These are phyloP conservation scores for Mucor indicus DNA, from an alignment of 371 early-diverging fungal genomes.

Conservation along the genomic window DNA sequence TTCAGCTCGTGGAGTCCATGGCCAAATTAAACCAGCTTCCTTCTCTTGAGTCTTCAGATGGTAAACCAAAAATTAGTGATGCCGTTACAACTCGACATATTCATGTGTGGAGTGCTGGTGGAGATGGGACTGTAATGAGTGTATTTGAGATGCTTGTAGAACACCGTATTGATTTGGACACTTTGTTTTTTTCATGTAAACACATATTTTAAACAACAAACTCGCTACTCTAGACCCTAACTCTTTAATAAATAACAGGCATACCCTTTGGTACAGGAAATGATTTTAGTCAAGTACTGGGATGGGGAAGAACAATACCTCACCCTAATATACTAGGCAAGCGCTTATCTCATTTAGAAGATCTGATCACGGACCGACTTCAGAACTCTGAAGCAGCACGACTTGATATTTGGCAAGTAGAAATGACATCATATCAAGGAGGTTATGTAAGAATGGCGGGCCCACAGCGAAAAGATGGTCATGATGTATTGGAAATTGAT, in stretches of 20 bases:
- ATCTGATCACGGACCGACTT: slow-evolving; percentile 45
- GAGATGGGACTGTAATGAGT: slow-evolving; percentile 68
- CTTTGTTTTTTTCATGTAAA: slow-evolving; percentile 58
- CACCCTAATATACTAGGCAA: slow-evolving; percentile 46
- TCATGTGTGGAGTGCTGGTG: slow-evolving; percentile 68
- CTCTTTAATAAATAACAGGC: slow-evolving; percentile 16
- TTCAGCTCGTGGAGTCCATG: slow-evolving; percentile 30
- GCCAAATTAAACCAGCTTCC: slow-evolving; percentile 19
- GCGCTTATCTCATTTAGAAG: slow-evolving; percentile 40
- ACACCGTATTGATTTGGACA: slow-evolving; percentile 47
- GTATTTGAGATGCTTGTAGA: slow-evolving; percentile 51
- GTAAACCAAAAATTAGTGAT: slow-evolving; percentile 1
- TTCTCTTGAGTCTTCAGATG: slow-evolving; percentile 1
- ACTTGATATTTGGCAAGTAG: slow-evolving; percentile 63
- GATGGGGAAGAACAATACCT: slow-evolving; percentile 62
- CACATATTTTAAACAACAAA: background rate
- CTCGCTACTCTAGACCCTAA: background rate
- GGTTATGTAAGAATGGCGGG: slow-evolving; percentile 50
- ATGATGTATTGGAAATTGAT: slow-evolving; percentile 20
- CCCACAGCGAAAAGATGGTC: slow-evolving; percentile 26
- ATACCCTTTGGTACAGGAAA: slow-evolving; percentile 70
- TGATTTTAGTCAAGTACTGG: slow-evolving; percentile 62
- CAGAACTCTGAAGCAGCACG: slow-evolving; percentile 53
- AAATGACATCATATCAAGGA: slow-evolving; percentile 38
- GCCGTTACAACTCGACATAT: slow-evolving; percentile 33